Percentiles rank a stretch among this genome's conserved stretches.
Evolutionary conservation across 106 monocot species (phyloP).

Genomic region (Acorus gramineus): DNA sequence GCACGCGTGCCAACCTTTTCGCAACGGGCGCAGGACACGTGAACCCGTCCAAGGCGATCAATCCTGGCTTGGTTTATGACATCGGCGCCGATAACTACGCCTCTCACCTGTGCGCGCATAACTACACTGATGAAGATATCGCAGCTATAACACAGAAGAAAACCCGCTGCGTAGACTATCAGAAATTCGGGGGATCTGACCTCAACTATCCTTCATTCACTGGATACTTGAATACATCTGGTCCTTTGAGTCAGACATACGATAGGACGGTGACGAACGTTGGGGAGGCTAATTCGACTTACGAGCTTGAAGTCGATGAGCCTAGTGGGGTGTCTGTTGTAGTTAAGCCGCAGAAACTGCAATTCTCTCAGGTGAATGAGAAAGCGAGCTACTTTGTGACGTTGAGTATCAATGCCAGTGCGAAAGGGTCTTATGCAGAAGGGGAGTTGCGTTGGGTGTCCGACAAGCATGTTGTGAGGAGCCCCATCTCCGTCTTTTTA

Average conservation of each 20-base stretch:
- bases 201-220: conserved; percentile 19
- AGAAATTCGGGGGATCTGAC: neutral
- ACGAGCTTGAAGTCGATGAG: conserved; percentile 5
- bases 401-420: neutral
- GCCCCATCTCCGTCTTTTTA: neutral
- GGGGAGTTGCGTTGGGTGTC: neutral
- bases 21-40: conserved; percentile 34
- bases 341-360: conserved; percentile 3
- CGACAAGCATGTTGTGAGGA: neutral
- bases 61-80: conserved; percentile 37
- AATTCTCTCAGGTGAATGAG: conserved; percentile 4
- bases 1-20: conserved; percentile 21
- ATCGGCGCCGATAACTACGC: conserved; percentile 22
- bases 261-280: conserved; percentile 14
- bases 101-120: conserved; percentile 24
- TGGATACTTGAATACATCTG: neutral
- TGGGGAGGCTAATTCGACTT: conserved; percentile 7
- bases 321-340: conserved; percentile 10
- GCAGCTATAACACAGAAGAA: neutral
- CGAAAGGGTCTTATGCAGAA: too few species aligned
- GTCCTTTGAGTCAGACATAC: neutral
- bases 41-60: conserved; percentile 12
- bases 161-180: neutral
- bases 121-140: neutral
- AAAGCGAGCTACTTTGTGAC: conserved; percentile 7